These are phyloP conservation scores for Parasitella parasitica DNA, from an alignment of 371 early-diverging fungal genomes.

Conservation along the genomic window DNA sequence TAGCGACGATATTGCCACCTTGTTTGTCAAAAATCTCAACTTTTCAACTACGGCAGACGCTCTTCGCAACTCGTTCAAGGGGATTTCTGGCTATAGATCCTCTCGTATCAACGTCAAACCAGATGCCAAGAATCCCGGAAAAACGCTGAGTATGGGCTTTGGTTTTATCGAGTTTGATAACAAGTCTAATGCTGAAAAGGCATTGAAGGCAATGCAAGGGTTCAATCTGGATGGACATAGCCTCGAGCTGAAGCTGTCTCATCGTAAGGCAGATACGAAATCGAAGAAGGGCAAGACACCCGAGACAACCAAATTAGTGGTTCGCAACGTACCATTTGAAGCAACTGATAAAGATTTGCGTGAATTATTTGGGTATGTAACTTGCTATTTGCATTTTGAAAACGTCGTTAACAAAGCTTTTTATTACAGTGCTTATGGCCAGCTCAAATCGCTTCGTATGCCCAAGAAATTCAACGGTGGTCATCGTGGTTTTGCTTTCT, in stretches of 20 bases:
- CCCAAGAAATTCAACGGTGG: slow-evolving; percentile 95
- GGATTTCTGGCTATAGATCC: slow-evolving; percentile 72
- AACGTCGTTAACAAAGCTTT: no score
- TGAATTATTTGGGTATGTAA: slow-evolving; percentile 79
- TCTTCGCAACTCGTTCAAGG: slow-evolving; percentile 69
- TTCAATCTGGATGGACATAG: slow-evolving; percentile 83
- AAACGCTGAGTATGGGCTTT: slow-evolving; percentile 91
- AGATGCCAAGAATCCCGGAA: slow-evolving; percentile 75
- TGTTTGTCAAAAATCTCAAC: slow-evolving; percentile 94
- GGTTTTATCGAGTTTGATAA: slow-evolving; percentile 92
- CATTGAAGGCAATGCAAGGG: slow-evolving; percentile 83
- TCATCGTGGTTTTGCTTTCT: slow-evolving; percentile 98
- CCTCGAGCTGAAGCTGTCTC: slow-evolving; percentile 85
- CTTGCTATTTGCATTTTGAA: background rate
- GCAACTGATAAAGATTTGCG: slow-evolving; percentile 94
- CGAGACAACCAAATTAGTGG: slow-evolving; percentile 82
- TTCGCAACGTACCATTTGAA: slow-evolving; percentile 99
- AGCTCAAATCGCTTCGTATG: slow-evolving; percentile 92
- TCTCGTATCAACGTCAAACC: slow-evolving; percentile 79
- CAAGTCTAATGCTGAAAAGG: slow-evolving; percentile 77
- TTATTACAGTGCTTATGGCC: slow-evolving; percentile 78
- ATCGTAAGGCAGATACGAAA: slow-evolving; percentile 43
- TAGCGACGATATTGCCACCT: slow-evolving; percentile 62
- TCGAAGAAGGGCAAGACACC: slow-evolving; percentile 36
- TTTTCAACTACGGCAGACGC: slow-evolving; percentile 83